phyloP scores from a whole-genome alignment of 2,329 filamentous ascomycete genomes.

The Scedosporium boydii region DNA sequence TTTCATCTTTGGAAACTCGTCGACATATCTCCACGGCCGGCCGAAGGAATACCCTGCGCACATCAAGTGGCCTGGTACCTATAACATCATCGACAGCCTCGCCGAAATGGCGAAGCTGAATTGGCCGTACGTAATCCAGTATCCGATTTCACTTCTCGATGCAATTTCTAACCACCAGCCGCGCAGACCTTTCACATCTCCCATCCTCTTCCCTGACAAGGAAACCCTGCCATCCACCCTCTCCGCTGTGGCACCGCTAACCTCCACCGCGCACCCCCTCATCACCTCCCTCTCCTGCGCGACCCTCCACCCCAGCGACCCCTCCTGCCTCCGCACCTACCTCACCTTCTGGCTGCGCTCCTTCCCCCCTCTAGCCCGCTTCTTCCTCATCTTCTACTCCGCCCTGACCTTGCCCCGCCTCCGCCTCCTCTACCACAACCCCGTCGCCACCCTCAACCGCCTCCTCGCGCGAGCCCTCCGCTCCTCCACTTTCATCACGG shows the following conservation, averaged over 20 bases:
- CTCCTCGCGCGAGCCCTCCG: conserved; percentile 63
- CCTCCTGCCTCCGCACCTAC: conserved; percentile 80
- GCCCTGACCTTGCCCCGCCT: conserved; percentile 58
- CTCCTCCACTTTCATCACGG: conserved; percentile 65
- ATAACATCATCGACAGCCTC: conserved; percentile 71
- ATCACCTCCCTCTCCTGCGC: conserved; percentile 83
- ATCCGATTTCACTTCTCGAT: background rate
- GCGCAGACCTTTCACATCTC: conserved; percentile 64
- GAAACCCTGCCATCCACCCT: conserved; percentile 57
- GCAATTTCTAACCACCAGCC: background rate
- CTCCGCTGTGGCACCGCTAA: conserved; percentile 64
- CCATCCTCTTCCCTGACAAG: conserved; percentile 72
- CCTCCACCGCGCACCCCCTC: conserved; percentile 75
- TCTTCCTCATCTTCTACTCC: conserved; percentile 68
- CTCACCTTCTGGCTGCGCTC: conserved; percentile 78
- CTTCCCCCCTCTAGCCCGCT: conserved; percentile 68
- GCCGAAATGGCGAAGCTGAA: conserved; percentile 70
- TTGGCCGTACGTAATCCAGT: conserved; percentile 59
- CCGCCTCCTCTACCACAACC: conserved; percentile 58
- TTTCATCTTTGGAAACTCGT: conserved; percentile 60
- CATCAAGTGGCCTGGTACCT: conserved; percentile 64
- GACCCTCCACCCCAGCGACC: conserved; percentile 76
- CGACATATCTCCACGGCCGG: conserved; percentile 66
- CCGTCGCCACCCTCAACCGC: conserved; percentile 54
- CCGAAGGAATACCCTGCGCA: conserved; percentile 58